phyloP scores from a whole-genome alignment of 2,329 filamentous ascomycete species.

The Fusarium pilosicola region DNA sequence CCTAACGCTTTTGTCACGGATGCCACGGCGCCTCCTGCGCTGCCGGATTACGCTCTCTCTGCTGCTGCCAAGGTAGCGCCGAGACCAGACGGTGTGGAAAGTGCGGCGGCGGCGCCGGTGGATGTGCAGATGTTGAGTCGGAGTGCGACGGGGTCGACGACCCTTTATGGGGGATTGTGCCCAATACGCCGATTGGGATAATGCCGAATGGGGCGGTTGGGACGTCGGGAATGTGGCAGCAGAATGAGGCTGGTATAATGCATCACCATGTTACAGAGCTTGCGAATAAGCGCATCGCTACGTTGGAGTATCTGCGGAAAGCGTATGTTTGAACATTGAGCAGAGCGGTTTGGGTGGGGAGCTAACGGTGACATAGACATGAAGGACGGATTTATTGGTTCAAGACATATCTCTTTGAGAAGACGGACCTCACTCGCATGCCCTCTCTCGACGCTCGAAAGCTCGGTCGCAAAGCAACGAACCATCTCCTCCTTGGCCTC shows the following conservation, averaged over 20 bases:
- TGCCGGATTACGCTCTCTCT: conserved; percentile 64
- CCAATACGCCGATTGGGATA: conserved; percentile 17
- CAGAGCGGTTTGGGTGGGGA: fast-evolving
- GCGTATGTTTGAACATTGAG: conserved; percentile 70
- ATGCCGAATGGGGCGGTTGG: conserved; percentile 37
- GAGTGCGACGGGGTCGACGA: conserved; percentile 51
- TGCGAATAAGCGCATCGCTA: conserved; percentile 91
- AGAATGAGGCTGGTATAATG: conserved; percentile 60
- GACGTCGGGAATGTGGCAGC: conserved; percentile 47
- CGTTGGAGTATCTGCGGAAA: conserved; percentile 90
- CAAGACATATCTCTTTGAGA: conserved; percentile 93
- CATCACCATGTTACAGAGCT: conserved; percentile 81
- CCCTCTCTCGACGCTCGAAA: conserved; percentile 87
- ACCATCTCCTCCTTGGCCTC: conserved; percentile 91
- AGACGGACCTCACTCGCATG: conserved; percentile 80
- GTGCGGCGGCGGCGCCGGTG: conserved; percentile 38
- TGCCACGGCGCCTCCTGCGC: conserved; percentile 60
- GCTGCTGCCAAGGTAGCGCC: conserved; percentile 57
- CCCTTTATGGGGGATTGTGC: conserved; percentile 35
- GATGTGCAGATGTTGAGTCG: conserved; percentile 59
- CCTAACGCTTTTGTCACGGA: conserved; percentile 55
- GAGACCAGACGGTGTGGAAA: conserved; percentile 33
- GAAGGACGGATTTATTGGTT: conserved; percentile 98
- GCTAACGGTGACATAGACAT: conserved; percentile 65
- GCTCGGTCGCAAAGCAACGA: conserved; percentile 88